phyloP scores from a whole-genome alignment of 495 filamentous ascomycete species.

The Penicillium pancosmium region DNA sequence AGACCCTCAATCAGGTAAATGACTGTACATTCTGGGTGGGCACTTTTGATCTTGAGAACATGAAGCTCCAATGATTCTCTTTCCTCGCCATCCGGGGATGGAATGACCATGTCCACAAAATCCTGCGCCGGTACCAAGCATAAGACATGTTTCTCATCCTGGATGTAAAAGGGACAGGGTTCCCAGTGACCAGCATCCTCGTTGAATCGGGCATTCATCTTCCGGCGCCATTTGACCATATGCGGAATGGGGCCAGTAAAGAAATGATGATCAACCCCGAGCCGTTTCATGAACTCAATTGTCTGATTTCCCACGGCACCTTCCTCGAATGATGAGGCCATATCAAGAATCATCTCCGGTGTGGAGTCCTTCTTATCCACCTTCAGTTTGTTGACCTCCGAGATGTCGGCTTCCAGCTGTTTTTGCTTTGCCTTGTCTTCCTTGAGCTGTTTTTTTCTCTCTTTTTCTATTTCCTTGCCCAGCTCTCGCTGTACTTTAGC shows the following conservation, averaged over 20 bases:
- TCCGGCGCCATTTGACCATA: constrained; percentile 75
- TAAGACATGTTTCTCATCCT: constrained; percentile 67
- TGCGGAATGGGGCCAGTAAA: constrained; percentile 56
- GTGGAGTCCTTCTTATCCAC: constrained; percentile 76
- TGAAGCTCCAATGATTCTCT: constrained; percentile 61
- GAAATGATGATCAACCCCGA: constrained; percentile 58
- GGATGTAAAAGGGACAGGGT: constrained; percentile 59
- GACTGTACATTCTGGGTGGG: constrained; percentile 54
- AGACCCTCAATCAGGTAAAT: constrained; percentile 84
- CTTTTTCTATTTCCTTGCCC: constrained; percentile 50
- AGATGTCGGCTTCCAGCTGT: constrained; percentile 66
- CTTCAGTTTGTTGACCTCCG: constrained; percentile 74
- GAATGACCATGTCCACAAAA: constrained; percentile 65
- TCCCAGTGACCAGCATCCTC: constrained; percentile 65
- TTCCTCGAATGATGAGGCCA: constrained; percentile 58
- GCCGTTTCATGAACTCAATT: constrained; percentile 54
- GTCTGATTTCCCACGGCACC: constrained; percentile 52
- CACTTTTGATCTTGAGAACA: constrained; percentile 55
- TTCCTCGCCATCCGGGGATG: constrained; percentile 28
- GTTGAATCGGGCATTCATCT: constrained; percentile 65
- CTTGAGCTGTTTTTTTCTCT: constrained; percentile 49
- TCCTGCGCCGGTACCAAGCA: constrained; percentile 67
- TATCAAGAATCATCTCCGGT: constrained; percentile 83
- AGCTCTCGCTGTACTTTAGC: constrained; percentile 49
- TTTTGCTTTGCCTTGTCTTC: constrained; percentile 67